phyloP scores from a whole-genome alignment of 1,139 yeast species.

The Sugiyamaella grinbergsii region DNA sequence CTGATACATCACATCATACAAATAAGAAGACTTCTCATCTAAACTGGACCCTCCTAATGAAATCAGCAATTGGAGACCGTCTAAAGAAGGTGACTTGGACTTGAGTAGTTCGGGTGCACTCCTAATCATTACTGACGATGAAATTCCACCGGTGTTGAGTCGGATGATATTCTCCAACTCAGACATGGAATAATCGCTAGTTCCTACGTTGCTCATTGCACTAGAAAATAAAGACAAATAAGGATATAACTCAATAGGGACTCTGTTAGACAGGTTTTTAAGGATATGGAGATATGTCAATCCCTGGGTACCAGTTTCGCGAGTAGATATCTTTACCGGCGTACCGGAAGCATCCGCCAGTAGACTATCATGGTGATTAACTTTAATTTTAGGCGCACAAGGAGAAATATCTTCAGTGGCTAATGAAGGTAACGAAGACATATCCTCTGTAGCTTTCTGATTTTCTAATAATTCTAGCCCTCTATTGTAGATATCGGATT shows the following conservation, averaged over 20 bases:
- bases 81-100: constrained; percentile 23
- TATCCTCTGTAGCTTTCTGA: constrained; percentile 71
- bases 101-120: constrained; percentile 51
- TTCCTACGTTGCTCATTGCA: constrained; percentile 84
- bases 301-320: constrained; percentile 42
- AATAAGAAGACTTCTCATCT: constrained; percentile 59
- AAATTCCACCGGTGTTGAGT: constrained; percentile 80
- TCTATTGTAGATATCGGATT: constrained; percentile 57
- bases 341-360: constrained; percentile 26
- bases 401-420: constrained; percentile 70
- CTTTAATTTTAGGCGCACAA: constrained; percentile 49
- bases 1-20: constrained; percentile 68
- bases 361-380: constrained; percentile 25
- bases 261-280: constrained; percentile 43
- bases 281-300: constrained; percentile 32
- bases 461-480: constrained; percentile 61
- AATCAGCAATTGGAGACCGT: constrained; percentile 48
- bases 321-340: constrained; percentile 34
- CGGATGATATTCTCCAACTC: constrained; percentile 84
- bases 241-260: constrained; percentile 63
- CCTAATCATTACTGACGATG: constrained; percentile 58
- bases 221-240: constrained; percentile 77
- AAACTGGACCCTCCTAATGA: constrained; percentile 71
- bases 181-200: constrained; percentile 66
- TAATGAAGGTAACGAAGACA: constrained; percentile 78